Evolutionary conservation across 352 stramenopile species (phyloP).

Genomic region (Phytopythium helicoides): DNA sequence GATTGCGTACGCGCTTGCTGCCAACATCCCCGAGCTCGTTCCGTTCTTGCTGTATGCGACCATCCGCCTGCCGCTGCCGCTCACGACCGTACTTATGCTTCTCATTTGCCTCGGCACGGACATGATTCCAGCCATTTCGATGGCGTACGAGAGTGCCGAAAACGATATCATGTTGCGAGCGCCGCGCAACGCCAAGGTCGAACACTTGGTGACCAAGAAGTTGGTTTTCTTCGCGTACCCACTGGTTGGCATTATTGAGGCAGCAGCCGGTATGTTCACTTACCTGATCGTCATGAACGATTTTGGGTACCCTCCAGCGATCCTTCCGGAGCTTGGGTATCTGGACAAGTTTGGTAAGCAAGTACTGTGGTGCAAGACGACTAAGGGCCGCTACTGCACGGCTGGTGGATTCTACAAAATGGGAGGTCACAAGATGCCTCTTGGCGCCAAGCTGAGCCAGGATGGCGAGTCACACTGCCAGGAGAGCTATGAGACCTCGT

Average conservation of each 20-base stretch:
- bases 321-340: slow-evolving; percentile 82
- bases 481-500: slow-evolving; percentile 40
- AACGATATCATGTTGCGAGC: slow-evolving; percentile 88
- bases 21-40: slow-evolving; percentile 89
- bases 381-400: slow-evolving; percentile 60
- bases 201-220: slow-evolving; percentile 89
- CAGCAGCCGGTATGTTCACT: slow-evolving; percentile 83
- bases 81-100: slow-evolving; percentile 92
- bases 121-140: slow-evolving; percentile 92
- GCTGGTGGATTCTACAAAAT: slow-evolving; percentile 63
- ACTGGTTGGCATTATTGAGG: slow-evolving; percentile 88
- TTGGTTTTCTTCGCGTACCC: slow-evolving; percentile 87
- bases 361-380: slow-evolving; percentile 76
- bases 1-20: slow-evolving; percentile 90
- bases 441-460: slow-evolving; percentile 23
- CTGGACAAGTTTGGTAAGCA: slow-evolving; percentile 86
- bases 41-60: slow-evolving; percentile 86
- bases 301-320: slow-evolving; percentile 79
- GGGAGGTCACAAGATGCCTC: slow-evolving; percentile 18
- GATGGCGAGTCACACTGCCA: slow-evolving; percentile 39
- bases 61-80: slow-evolving; percentile 82
- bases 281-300: slow-evolving; percentile 90
- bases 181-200: slow-evolving; percentile 72
- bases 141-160: slow-evolving; percentile 89
- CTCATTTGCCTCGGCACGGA: slow-evolving; percentile 91